Evolutionary conservation across 805 yeast genomes (phyloP).

Genomic region (Wickerhamiella qilinensis): DNA sequence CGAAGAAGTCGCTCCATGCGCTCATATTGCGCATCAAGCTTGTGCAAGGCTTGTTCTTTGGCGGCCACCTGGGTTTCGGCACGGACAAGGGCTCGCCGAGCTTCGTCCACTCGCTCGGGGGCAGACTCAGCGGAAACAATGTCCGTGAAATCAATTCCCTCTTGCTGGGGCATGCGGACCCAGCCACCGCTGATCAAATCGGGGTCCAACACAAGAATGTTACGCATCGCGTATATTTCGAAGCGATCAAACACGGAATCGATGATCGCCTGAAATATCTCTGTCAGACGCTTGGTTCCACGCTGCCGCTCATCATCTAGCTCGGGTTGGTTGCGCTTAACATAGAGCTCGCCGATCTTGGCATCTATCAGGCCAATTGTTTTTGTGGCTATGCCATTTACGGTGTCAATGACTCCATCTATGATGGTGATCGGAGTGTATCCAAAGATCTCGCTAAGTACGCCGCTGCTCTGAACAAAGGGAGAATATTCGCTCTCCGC

Average conservation of each 20-base stretch:
- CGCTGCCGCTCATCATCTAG: slow-evolving; percentile 11
- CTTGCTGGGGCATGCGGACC: slow-evolving; percentile 54
- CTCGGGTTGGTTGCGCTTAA: slow-evolving; percentile 18
- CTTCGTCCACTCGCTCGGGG: not conserved
- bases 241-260: slow-evolving; percentile 71
- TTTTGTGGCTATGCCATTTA: slow-evolving; percentile 66
- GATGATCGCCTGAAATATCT: slow-evolving; percentile 57
- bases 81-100: not conserved
- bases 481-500: too few species aligned
- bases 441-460: slow-evolving; percentile 75
- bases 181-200: slow-evolving; percentile 50
- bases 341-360: slow-evolving; percentile 26
- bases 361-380: slow-evolving; percentile 67
- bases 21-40: not conserved
- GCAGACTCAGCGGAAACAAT: not conserved
- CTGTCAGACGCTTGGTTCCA: slow-evolving; percentile 65
- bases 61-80: not conserved
- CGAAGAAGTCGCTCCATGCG: slow-evolving; percentile 5
- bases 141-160: slow-evolving; percentile 20
- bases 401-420: slow-evolving; percentile 79
- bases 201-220: slow-evolving; percentile 54
- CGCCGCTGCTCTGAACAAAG: slow-evolving; percentile 15
- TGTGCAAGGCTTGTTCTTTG: not conserved
- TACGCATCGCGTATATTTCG: slow-evolving; percentile 66
- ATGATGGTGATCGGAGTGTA: slow-evolving; percentile 68